phyloP scores from a whole-genome alignment of 1,284 basidiomycete genomes.

The Naganishia sp. region DNA sequence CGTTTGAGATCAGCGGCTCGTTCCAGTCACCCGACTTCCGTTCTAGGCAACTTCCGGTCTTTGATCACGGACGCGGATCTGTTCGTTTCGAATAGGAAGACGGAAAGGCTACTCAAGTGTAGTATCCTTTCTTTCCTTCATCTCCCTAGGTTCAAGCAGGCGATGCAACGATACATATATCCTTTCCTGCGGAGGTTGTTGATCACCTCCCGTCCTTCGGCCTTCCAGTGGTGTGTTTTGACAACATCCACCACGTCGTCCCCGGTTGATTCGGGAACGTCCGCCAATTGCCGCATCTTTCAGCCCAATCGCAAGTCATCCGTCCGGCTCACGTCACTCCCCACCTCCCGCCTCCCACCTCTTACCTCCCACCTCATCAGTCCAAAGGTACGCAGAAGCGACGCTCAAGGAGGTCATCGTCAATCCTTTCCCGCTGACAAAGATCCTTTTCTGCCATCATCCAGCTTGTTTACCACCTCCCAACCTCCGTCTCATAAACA shows the following conservation, averaged over 20 bases:
- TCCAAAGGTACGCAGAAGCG: constrained; percentile 12
- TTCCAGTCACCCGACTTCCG: constrained; percentile 24
- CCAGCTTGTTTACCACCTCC: constrained; percentile 14
- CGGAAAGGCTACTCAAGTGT: background rate
- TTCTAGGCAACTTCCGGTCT: constrained; percentile 26
- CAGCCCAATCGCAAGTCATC: constrained; percentile 21
- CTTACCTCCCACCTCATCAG: background rate
- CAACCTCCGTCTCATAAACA: background rate
- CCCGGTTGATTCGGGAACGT: constrained; percentile 23
- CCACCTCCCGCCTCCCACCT: background rate
- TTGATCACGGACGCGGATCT: constrained; percentile 23
- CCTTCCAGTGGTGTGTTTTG: constrained; percentile 15
- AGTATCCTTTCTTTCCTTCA: background rate
- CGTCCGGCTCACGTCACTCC: background rate
- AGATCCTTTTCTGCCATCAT: constrained; percentile 11
- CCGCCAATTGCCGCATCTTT: background rate
- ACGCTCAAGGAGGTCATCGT: background rate
- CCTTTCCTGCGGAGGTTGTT: background rate
- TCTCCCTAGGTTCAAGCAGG: constrained; percentile 11
- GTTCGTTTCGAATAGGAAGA: constrained; percentile 8
- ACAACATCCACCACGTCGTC: constrained; percentile 5
- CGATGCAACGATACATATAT: constrained; percentile 6
- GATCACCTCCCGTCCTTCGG: background rate
- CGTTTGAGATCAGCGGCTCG: constrained; percentile 3
- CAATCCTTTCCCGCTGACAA: constrained; percentile 14